phyloP scores from a whole-genome alignment of 805 yeast species.

The Ogataea allantospora region DNA sequence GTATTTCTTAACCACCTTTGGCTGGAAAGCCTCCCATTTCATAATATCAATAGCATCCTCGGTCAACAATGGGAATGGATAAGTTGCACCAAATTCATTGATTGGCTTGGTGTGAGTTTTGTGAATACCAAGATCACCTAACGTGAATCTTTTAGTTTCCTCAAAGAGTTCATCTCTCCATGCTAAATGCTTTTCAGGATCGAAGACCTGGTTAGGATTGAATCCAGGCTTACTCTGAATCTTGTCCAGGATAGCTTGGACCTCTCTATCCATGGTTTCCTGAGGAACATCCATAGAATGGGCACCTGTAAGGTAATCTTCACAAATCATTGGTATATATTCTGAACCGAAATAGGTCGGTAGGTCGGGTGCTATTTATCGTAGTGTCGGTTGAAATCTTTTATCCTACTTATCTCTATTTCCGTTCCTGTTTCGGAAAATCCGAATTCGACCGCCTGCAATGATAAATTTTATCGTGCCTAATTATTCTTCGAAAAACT shows the following conservation, averaged over 20 bases:
- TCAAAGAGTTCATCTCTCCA: slow-evolving; percentile 39
- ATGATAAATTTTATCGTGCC: neutral
- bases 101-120: slow-evolving; percentile 37
- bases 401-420: neutral
- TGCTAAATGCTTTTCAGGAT: slow-evolving; percentile 38
- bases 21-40: slow-evolving; percentile 50
- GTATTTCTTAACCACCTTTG: slow-evolving; percentile 40
- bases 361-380: neutral
- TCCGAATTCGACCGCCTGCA: slow-evolving; percentile 1
- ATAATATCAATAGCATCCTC: slow-evolving; percentile 56
- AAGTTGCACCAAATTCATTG: slow-evolving; percentile 44
- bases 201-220: slow-evolving; percentile 31
- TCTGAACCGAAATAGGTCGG: neutral
- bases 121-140: slow-evolving; percentile 37
- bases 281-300: slow-evolving; percentile 28
- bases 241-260: slow-evolving; percentile 17
- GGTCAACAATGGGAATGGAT: slow-evolving; percentile 58
- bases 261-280: slow-evolving; percentile 27
- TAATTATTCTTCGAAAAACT: neutral
- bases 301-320: slow-evolving; percentile 23
- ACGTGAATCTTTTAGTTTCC: slow-evolving; percentile 37
- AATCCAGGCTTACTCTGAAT: slow-evolving; percentile 16
- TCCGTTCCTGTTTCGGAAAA: neutral
- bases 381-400: neutral
- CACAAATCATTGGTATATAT: slow-evolving; percentile 15